These are phyloP conservation scores for Fusarium verticillioides DNA, from an alignment of 2,329 filamentous ascomycete genomes.

Conservation along the genomic window DNA sequence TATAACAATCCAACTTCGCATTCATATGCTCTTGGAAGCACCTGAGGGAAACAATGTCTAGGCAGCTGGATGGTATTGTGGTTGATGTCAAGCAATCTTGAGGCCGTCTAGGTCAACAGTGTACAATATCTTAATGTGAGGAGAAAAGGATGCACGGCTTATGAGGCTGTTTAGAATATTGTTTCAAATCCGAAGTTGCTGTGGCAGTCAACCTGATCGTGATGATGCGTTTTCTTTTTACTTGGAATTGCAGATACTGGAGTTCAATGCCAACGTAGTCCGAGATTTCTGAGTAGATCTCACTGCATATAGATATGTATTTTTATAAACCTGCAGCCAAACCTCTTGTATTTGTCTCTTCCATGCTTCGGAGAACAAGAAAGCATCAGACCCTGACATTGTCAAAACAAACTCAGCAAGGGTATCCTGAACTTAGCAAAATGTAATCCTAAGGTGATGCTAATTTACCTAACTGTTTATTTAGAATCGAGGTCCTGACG, in stretches of 20 bases:
- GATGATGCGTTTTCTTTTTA: neutral
- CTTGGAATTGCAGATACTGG: too few relatives aligned
- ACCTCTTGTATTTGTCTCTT: accelerated
- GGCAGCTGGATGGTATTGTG: conserved; percentile 3
- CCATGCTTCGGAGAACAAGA: accelerated
- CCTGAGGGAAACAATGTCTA: neutral
- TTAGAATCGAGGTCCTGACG: neutral
- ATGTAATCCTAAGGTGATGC: neutral
- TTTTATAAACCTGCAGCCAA: accelerated
- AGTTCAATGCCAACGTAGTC: accelerated
- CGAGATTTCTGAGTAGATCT: neutral
- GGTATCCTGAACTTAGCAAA: too few relatives aligned
- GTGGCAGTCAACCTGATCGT: neutral
- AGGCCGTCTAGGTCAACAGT: neutral
- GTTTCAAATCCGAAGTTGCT: neutral
- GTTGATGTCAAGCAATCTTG: conserved; percentile 26
- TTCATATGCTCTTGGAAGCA: neutral
- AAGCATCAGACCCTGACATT: neutral
- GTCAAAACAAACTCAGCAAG: neutral
- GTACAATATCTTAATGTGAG: neutral
- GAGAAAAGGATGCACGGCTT: neutral
- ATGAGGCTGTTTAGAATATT: neutral
- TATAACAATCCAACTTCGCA: neutral
- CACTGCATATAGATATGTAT: accelerated
- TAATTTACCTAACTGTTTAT: accelerated